These are phyloP conservation scores for Cladophialophora immunda DNA, from an alignment of 2,329 filamentous ascomycete species.

Conservation along the genomic window DNA sequence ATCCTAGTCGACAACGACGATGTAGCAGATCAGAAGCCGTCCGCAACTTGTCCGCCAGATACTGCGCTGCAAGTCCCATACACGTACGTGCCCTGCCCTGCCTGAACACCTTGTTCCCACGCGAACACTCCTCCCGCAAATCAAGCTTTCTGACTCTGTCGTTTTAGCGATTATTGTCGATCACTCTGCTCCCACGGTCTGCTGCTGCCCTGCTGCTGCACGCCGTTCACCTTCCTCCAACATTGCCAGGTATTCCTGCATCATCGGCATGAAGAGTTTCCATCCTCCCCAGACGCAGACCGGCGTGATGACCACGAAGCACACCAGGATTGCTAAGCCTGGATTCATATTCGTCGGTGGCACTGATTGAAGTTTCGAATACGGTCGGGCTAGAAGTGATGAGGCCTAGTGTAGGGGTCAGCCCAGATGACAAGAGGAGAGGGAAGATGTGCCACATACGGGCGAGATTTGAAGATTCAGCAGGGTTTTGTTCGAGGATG, in stretches of 20 bases:
- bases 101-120: neutral
- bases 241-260: conserved; percentile 38
- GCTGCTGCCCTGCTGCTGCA: conserved; percentile 18
- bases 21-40: neutral
- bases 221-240: conserved; percentile 38
- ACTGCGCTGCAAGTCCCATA: neutral
- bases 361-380: conserved; percentile 4
- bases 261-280: conserved; percentile 39
- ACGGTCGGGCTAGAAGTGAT: neutral
- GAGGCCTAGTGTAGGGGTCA: neutral
- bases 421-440: neutral
- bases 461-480: neutral
- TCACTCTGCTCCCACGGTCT: conserved; percentile 13
- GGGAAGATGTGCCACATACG: neutral
- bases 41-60: neutral
- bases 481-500: neutral
- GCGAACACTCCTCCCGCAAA: neutral
- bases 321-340: conserved; percentile 40
- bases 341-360: conserved; percentile 35
- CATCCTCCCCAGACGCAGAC: conserved; percentile 38
- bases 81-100: neutral
- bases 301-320: conserved; percentile 41
- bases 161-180: neutral
- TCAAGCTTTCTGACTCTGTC: neutral
- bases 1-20: neutral